Conservation (phyloP, 139 green algal genomes). For the Haematococcus lacustris region DNA sequence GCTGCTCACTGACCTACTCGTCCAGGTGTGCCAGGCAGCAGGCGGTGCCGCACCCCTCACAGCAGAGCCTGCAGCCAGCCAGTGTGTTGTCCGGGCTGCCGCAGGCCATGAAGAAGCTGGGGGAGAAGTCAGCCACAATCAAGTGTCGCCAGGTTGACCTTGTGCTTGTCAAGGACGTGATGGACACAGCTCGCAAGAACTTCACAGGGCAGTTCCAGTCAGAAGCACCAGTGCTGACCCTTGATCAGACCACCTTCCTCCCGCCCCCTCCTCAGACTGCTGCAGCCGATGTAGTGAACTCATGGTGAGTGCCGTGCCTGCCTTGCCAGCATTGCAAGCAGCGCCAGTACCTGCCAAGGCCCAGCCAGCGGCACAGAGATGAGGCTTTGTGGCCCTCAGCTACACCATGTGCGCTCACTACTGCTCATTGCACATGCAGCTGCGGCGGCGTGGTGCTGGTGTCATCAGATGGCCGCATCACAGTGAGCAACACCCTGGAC, state of each 20-base stretch:
- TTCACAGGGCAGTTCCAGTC: slow-evolving; percentile 29
- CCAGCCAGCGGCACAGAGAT: too few species aligned
- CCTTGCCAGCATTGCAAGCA: too few species aligned
- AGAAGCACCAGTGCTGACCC: slow-evolving; percentile 41
- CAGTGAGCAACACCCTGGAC: slow-evolving; percentile 93
- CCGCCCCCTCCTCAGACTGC: slow-evolving; percentile 53
- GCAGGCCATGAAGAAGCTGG: slow-evolving; percentile 69
- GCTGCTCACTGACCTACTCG: slow-evolving; percentile 79
- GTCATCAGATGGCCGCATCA: slow-evolving; percentile 76
- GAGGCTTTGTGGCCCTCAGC: too few species aligned
- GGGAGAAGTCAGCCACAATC: slow-evolving; percentile 36
- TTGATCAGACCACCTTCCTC: slow-evolving; percentile 68
- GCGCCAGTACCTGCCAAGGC: slow-evolving; percentile 38
- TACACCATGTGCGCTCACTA: too few species aligned
- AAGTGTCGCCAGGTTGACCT: slow-evolving; percentile 46
- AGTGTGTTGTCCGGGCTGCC: too few species aligned
- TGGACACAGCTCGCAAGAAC: slow-evolving; percentile 44
- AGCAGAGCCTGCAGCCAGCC: too few species aligned
- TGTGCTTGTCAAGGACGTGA: slow-evolving; percentile 47
- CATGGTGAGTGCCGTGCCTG: too few species aligned
- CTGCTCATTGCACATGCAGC: too few species aligned
- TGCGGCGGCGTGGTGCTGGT: slow-evolving; percentile 84
- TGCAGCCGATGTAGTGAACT: too few species aligned
- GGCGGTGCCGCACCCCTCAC: too few species aligned
- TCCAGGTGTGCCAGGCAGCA: too few species aligned